A percentile compares a stretch with the other conserved stretches of the same genome.
These are phyloP conservation scores for Platanthera zijinensis DNA, from an alignment of 106 monocot genomes.

Conservation along the genomic window DNA sequence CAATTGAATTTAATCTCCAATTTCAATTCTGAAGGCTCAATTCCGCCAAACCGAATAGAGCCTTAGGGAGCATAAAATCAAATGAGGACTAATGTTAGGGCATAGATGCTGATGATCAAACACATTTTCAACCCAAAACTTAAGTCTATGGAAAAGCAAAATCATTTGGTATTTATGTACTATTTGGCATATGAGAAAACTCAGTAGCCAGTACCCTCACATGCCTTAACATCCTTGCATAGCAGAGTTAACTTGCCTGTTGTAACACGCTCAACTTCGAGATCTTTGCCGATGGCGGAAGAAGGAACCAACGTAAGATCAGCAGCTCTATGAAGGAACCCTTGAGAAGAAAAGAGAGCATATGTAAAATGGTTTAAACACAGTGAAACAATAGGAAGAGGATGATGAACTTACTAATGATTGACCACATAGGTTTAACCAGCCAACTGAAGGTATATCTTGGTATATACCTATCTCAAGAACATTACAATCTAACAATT, in stretches of 20 bases:
- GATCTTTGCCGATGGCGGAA: constrained; percentile 69
- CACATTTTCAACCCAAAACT: no score
- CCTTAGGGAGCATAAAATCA: no score
- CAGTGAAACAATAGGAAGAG: constrained; percentile 7
- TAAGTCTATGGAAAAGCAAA: no score
- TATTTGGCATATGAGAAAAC: no score
- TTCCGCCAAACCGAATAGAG: no score
- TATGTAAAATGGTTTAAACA: constrained; percentile 2
- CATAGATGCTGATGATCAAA: no score
- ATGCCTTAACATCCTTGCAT: not conserved
- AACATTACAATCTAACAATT: constrained; percentile 1
- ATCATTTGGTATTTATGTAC: no score
- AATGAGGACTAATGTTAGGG: no score
- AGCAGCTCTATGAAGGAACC: constrained; percentile 80
- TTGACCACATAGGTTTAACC: constrained; percentile 80
- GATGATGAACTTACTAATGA: constrained; percentile 52
- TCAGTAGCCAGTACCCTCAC: constrained; percentile 2
- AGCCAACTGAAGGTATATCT: constrained; percentile 98
- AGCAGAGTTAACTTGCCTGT: no score
- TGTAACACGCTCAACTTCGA: constrained; percentile 28
- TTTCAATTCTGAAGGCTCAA: no score
- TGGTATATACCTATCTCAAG: constrained; percentile 73
- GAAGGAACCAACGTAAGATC: constrained; percentile 92
- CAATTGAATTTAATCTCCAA: no score
- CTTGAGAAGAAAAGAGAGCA: constrained; percentile 16